These are phyloP conservation scores for Pleochaeta shiraiana DNA, from an alignment of 2,329 filamentous ascomycete species.

Conservation along the genomic window DNA sequence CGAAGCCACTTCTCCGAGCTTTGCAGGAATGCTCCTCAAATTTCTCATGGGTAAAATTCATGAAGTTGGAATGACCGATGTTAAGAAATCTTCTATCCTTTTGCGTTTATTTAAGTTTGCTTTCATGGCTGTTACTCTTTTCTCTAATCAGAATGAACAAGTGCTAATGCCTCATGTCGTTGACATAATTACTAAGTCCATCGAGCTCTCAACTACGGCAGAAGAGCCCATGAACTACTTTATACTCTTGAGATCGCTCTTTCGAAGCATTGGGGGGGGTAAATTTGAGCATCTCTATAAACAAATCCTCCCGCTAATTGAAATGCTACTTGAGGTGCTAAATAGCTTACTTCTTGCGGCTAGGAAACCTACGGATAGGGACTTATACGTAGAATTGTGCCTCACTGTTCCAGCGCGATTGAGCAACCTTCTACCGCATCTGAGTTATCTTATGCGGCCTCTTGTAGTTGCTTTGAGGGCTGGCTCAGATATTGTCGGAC, in stretches of 20 bases:
- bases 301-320: constrained; percentile 82
- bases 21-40: constrained; percentile 93
- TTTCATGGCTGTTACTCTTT: constrained; percentile 98
- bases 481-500: constrained; percentile 81
- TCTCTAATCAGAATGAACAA: constrained; percentile 85
- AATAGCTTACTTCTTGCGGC: constrained; percentile 87
- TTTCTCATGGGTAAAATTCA: constrained; percentile 96
- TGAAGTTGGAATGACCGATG: constrained; percentile 79
- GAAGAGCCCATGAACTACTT: constrained; percentile 99
- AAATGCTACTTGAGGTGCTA: constrained; percentile 94
- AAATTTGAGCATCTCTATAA: constrained; percentile 98
- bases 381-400: constrained; percentile 92
- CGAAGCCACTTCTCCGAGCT: constrained; percentile 90
- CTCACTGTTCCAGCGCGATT: constrained; percentile 86
- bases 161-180: constrained; percentile 90
- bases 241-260: constrained; percentile 72
- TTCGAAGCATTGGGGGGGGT: constrained; percentile 89
- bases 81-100: constrained; percentile 81
- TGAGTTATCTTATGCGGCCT: constrained; percentile 93
- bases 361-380: constrained; percentile 71
- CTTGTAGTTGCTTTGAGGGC: constrained; percentile 87
- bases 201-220: constrained; percentile 84
- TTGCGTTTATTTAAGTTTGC: constrained; percentile 91
- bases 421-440: constrained; percentile 82
- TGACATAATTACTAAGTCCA: constrained; percentile 92